Base-by-base conservation (phyloP, 768 basidiomycete genomes). In the Xerocomus spinulosus region DNA sequence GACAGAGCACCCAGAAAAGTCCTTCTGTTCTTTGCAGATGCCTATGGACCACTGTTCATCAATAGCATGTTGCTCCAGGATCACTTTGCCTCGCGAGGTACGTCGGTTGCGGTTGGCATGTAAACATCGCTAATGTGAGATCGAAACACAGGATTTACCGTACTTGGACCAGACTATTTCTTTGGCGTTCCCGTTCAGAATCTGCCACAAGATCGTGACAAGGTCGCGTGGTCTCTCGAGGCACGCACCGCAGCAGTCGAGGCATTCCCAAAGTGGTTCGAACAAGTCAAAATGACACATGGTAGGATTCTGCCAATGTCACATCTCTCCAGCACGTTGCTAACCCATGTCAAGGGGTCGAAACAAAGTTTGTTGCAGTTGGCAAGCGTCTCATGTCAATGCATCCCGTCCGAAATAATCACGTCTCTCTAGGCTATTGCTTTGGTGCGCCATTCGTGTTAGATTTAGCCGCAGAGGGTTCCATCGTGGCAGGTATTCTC, bases 91-190 rank as follows among this genome's bases (percentile, higher is more conserved):
- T 69, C 74, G 1, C 67, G 70, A 20, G 83, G 82, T 82, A 24
- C 2, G 65, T 56, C 23, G 0, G n/a, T 18, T 20, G 15, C 8
- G 9, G 5, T 24, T 18, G 24, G 2, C 21, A 24, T 32, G 3
- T 28, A 8, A n/a, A 7, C 26, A 6, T 42, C 5, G 14, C 18
- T 20, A 9, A 14, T n/a, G n/a, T n/a, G n/a, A n/a, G n/a, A n/a
- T 12, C 20, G 13, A 37, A 47, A 14, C n/a, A 3, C 26, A 83
- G 81, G 81, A 0, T 83, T 77, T 57, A 53, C 73, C 44, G 80
- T 83, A 3, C 59, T 83, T 9, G 81, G 79, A 1, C 69, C 77
- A 13, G 82, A 83, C 53, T 83, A 81, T 57, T 81, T 83, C 64
- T 72, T 81, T 36, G 79, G 81, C 17, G 74, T 78, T 40, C 65